These are phyloP conservation scores for Zygosaccharomyces pseudobailii DNA, from an alignment of 1,139 yeast genomes.

Conservation along the genomic window DNA sequence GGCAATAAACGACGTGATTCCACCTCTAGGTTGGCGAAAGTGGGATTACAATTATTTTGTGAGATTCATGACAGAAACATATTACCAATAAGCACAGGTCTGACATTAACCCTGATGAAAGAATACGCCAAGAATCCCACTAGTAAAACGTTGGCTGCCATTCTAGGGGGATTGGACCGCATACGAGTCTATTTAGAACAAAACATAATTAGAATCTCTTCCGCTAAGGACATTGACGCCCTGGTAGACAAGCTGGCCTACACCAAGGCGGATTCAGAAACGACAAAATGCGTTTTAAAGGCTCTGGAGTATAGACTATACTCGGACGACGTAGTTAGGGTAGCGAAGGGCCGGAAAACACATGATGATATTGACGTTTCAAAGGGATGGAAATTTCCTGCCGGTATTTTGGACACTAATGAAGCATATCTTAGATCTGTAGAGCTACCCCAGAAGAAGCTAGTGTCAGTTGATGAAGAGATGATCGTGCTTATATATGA, in stretches of 20 bases:
- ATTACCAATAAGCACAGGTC: conserved; percentile 20
- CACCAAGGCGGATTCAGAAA: conserved; percentile 13
- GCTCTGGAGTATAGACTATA: conserved; percentile 24
- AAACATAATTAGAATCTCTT: conserved; percentile 15
- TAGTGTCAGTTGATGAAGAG: conserved; percentile 24
- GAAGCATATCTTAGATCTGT: conserved; percentile 30
- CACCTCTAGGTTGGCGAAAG: conserved; percentile 20
- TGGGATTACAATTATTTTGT: conserved; percentile 27
- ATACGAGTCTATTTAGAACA: conserved; percentile 17
- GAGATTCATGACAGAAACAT: conserved; percentile 20
- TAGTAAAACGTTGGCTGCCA: conserved; percentile 15
- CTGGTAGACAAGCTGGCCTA: conserved; percentile 17
- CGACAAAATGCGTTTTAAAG: conserved; percentile 19
- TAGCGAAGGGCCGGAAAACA: conserved; percentile 26
- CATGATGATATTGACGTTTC: conserved; percentile 28
- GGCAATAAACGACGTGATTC: conserved; percentile 8
- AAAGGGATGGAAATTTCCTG: conserved; percentile 30
- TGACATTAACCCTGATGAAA: conserved; percentile 18
- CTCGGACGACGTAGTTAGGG: conserved; percentile 30
- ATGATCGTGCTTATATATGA: conserved; percentile 28
- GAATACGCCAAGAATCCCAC: conserved; percentile 19
- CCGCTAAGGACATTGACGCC: conserved; percentile 17
- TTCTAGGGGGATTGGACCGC: conserved; percentile 11
- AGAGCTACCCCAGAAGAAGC: conserved; percentile 23
- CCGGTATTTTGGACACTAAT: conserved; percentile 26